Conservation (phyloP, 2,329 filamentous ascomycete species). For the Cryphonectria japonica region DNA sequence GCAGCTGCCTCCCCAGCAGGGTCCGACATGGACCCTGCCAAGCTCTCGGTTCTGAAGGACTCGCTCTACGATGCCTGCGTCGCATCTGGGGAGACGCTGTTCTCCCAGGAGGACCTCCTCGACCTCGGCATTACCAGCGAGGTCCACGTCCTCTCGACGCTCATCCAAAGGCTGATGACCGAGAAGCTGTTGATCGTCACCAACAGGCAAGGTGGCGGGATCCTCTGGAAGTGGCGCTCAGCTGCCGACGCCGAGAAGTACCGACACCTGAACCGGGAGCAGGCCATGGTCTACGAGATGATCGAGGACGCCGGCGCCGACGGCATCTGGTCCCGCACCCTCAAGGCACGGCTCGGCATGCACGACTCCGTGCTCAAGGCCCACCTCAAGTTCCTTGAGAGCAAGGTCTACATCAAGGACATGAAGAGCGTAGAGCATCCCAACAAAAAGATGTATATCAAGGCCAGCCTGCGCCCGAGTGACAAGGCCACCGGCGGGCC, state of each 20-base stretch:
- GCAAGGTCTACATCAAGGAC: conserved; percentile 79
- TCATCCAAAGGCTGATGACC: conserved; percentile 61
- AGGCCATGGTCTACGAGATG: conserved; percentile 81
- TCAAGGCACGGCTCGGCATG: conserved; percentile 79
- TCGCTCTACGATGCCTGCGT: conserved; percentile 58
- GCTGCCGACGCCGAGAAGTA: conserved; percentile 66
- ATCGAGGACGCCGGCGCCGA: conserved; percentile 85
- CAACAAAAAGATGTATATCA: conserved; percentile 95
- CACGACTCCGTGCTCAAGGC: conserved; percentile 83
- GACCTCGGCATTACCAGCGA: conserved; percentile 52
- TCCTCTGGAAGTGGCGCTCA: conserved; percentile 63
- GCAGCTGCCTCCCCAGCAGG: conserved; percentile 23
- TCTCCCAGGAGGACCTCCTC: conserved; percentile 29
- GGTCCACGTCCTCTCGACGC: conserved; percentile 55
- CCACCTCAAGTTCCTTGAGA: conserved; percentile 81
- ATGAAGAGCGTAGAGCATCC: conserved; percentile 93
- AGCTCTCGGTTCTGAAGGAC: conserved; percentile 57
- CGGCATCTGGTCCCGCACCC: conserved; percentile 88
- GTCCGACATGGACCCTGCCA: conserved; percentile 38
- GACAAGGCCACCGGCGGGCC: conserved; percentile 91
- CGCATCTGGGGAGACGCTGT: conserved; percentile 26
- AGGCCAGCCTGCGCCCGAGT: conserved; percentile 79
- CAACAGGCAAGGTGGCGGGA: conserved; percentile 45
- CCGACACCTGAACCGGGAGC: conserved; percentile 64
- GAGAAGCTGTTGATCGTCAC: conserved; percentile 63